phyloP scores from a whole-genome alignment of 495 filamentous ascomycete genomes.

The Penicillium paradoxum region DNA sequence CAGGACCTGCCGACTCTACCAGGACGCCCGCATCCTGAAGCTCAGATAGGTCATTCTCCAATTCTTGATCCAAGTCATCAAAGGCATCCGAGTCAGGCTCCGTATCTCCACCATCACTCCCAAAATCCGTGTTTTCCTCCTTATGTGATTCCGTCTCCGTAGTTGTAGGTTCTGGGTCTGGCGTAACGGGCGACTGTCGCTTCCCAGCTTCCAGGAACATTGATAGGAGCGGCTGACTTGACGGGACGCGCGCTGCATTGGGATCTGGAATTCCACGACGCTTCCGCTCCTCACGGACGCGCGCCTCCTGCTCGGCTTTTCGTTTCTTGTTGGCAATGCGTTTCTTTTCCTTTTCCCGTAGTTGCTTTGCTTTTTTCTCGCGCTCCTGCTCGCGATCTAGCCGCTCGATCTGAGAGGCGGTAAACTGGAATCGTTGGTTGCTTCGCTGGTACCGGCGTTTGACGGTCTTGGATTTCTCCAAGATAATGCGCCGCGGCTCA shows the following conservation, averaged over 20 bases:
- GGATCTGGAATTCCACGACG: slow-evolving; percentile 42
- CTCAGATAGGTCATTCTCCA: slow-evolving; percentile 13
- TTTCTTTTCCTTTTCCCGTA: slow-evolving; percentile 39
- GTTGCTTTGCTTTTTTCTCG: slow-evolving; percentile 35
- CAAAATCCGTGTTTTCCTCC: slow-evolving; percentile 10
- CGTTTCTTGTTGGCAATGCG: slow-evolving; percentile 41
- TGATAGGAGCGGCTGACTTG: slow-evolving; percentile 45
- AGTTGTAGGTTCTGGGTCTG: not conserved
- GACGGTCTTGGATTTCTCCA: slow-evolving; percentile 44
- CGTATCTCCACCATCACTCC: slow-evolving; percentile 14
- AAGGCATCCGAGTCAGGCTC: slow-evolving; percentile 19
- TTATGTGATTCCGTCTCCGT: slow-evolving; percentile 6
- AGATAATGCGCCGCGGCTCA: slow-evolving; percentile 35
- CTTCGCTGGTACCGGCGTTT: slow-evolving; percentile 46
- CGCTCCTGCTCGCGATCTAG: slow-evolving; percentile 45
- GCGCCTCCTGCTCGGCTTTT: slow-evolving; percentile 41
- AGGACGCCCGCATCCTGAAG: not conserved
- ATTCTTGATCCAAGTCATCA: slow-evolving; percentile 16
- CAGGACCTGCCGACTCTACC: not conserved
- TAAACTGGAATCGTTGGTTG: slow-evolving; percentile 40
- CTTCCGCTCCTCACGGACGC: slow-evolving; percentile 39
- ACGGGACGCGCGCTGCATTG: slow-evolving; percentile 32
- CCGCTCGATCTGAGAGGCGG: slow-evolving; percentile 36
- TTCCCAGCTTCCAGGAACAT: slow-evolving; percentile 33
- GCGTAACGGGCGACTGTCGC: not conserved